Conservation (phyloP, 805 yeast species). For the Kodamaea sagamina region DNA sequence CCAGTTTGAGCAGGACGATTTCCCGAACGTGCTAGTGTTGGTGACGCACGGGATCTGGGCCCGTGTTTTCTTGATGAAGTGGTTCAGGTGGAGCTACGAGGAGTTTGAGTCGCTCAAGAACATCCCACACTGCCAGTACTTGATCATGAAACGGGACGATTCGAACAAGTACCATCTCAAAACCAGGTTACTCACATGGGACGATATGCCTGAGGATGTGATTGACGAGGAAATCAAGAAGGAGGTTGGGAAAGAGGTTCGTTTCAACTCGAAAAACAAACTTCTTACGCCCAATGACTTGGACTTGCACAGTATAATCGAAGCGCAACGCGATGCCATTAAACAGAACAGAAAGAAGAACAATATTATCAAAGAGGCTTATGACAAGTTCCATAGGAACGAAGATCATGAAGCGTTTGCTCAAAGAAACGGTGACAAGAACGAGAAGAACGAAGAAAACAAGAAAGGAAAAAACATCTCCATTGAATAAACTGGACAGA, state of each 20-base stretch:
- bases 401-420: background rate
- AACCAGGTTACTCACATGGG: conserved; percentile 74
- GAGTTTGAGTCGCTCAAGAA: conserved; percentile 81
- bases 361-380: conserved; percentile 42
- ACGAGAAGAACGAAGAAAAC: too few relatives aligned
- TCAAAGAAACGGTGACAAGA: background rate
- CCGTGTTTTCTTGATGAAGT: conserved; percentile 87
- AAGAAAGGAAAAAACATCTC: too few relatives aligned
- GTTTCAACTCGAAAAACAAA: conserved; percentile 38
- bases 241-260: conserved; percentile 40
- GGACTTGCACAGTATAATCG: conserved; percentile 38
- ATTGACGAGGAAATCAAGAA: conserved; percentile 38
- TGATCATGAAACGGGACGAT: conserved; percentile 68
- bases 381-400: conserved; percentile 16
- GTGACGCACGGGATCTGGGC: conserved; percentile 96
- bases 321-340: conserved; percentile 41
- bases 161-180: conserved; percentile 55
- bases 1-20: conserved; percentile 67
- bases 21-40: conserved; percentile 78
- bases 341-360: conserved; percentile 45
- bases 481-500: too few relatives aligned
- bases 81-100: conserved; percentile 93
- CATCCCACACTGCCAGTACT: conserved; percentile 80
- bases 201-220: conserved; percentile 50
- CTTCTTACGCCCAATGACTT: conserved; percentile 37